Evolutionary conservation across 768 basidiomycete species (phyloP), one percentile per base, ranked within the genome.

Genomic region (Antrodiella citrinella): DNA sequence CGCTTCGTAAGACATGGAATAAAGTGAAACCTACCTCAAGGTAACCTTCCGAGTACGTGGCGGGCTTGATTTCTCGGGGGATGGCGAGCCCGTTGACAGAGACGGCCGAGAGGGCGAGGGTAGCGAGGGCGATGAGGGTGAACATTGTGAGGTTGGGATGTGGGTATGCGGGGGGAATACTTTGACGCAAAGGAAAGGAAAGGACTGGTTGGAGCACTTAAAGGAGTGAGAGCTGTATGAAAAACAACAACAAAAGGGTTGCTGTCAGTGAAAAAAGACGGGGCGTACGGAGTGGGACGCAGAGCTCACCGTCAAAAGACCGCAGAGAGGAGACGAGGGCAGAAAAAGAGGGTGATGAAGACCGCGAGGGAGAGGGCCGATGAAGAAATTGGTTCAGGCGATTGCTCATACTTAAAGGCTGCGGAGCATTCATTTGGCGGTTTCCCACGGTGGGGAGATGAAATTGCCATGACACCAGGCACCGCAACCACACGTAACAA

Each of bases 81-180:
- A 76, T 54, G 68, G 67, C 63, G 62, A 62, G 61, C 55, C 65
- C 69, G 22, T 60, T 59, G 26, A 62, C 62, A 49, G 63, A 56
- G 46, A 75, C 60, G 52, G 71, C 71, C 56, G 76, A 62, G 57
- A 75, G 64, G 53, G 73, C 63, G 57, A 78, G 54, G 54, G 71
- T 68, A 72, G 76, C 73, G 59, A 72, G 50, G 46, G 57, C 54
- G 51, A 66, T 15, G 52, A 65, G 39, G 54, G 49, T 57, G 60
- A 70, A 62, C 62, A 70, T 68, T n/a, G 15, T 43, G 41, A 18
- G 9, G 41, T 22, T 43, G 18, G 18, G n/a, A 22, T 43, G 15
- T 10, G 44, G n/a, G n/a, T n/a, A n/a, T n/a, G n/a, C n/a, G n/a
- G n/a, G n/a, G 13, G 48, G 38, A 52, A 20, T 43, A 21, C 49